Evolutionary conservation across 495 filamentous ascomycete genomes (phyloP), one percentile per base, ranked within the genome.

Genomic region (Podospora anserina): DNA sequence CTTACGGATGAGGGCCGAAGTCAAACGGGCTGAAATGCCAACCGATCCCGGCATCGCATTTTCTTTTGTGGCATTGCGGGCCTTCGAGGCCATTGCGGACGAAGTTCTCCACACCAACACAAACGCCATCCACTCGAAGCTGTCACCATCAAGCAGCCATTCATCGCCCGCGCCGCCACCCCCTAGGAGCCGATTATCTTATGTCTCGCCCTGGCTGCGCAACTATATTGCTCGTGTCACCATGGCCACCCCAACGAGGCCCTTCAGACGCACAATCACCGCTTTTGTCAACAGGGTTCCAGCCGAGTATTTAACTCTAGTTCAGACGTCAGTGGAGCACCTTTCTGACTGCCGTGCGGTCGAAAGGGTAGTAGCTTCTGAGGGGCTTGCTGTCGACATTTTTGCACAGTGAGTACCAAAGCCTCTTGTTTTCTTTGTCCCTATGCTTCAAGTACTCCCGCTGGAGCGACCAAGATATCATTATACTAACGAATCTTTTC

Each of bases 371-470:
- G 26, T 20, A 28, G 26, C 30, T 18, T 64, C 66, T 20, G 70
- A 74, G 26, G 72, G 78, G 30, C 71, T 81, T 3, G 81, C 79
- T 0, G 28, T 82, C n/a, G 80, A 82, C 5, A 81, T 82, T 53
- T 82, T 83, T 66, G 74, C 78, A 2, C 79, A 82, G 30, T 32
- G 30, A 32, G 30, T 32, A 32, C 7, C 4, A 7, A 4, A 32
- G 30, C 7, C 30, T 32, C 30, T 5, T 32, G 30, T 7, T 32
- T 7, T 32, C 4, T 32, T 32, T 32, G 7, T 7, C 30, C 30
- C 3, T 32, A 32, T 32, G 30, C 30, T 0, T 32, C 30, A 32
- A 7, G 4, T 7, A 32, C 7, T 32, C 30, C 30, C 23, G 1
- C 23, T 23, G 23, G 23, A 23, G 23, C 23, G 1, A 23, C 23